Evolutionary conservation across 1,139 yeast species (phyloP).

Genomic region (Saccharomycopsis hybrid): DNA sequence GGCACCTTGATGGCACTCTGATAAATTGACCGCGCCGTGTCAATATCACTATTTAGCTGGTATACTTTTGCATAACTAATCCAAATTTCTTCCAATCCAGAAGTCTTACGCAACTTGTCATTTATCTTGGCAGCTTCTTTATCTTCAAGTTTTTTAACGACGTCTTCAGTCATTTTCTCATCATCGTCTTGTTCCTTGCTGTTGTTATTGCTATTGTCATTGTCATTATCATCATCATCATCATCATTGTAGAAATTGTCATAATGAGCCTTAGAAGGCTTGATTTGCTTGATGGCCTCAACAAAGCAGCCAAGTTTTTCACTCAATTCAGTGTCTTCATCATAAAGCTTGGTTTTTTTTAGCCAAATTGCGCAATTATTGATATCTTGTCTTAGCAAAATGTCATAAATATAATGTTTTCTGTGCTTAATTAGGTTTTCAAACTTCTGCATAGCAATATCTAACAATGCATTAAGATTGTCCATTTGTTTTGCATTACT

Average conservation of each 20-base stretch:
- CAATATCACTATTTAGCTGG: constrained; percentile 46
- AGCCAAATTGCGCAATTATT: constrained; percentile 67
- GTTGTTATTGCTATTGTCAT: neutral
- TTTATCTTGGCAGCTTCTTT: constrained; percentile 18
- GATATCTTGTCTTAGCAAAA: constrained; percentile 54
- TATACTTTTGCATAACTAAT: constrained; percentile 60
- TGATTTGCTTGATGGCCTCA: constrained; percentile 59
- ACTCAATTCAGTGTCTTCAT: constrained; percentile 31
- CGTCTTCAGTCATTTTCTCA: neutral
- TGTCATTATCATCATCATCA: neutral
- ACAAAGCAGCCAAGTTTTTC: constrained; percentile 53
- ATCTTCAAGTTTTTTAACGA: constrained; percentile 16
- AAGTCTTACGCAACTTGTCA: constrained; percentile 31
- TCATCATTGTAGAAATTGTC: constrained; percentile 11
- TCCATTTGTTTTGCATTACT: constrained; percentile 8
- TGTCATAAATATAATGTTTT: constrained; percentile 55
- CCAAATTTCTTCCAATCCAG: constrained; percentile 56
- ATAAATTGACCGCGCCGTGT: constrained; percentile 57
- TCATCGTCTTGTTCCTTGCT: neutral
- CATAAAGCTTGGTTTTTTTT: constrained; percentile 44
- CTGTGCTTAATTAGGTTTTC: constrained; percentile 53
- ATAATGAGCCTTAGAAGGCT: constrained; percentile 47
- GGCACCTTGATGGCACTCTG: constrained; percentile 70
- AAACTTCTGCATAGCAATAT: constrained; percentile 42
- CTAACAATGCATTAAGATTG: constrained; percentile 27